A percentile compares a stretch with the other conserved stretches of the same genome.
Evolutionary conservation across 228 moss, liverwort and hornwort genomes (phyloP).

Genomic region (Sphagnum fallax): DNA sequence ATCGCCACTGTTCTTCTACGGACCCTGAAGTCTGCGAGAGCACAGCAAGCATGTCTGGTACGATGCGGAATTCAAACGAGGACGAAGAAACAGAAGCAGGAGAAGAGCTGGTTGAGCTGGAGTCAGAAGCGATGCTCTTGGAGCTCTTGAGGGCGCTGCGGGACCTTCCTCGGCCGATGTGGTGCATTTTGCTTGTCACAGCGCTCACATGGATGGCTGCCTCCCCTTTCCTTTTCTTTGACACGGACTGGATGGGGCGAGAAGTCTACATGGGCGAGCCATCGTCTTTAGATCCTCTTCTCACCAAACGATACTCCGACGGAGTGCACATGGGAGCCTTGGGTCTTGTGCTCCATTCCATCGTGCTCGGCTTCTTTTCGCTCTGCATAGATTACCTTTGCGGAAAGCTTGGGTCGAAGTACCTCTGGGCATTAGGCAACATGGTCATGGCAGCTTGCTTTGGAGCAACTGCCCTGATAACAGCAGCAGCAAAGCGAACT

Average conservation of each 20-base stretch:
- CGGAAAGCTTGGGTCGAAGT: conserved; percentile 64
- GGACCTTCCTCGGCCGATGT: conserved; percentile 76
- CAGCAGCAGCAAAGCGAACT: conserved; percentile 24
- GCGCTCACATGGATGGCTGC: conserved; percentile 72
- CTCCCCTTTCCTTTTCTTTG: conserved; percentile 80
- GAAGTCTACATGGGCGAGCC: conserved; percentile 79
- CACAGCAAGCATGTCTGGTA: conserved; percentile 1
- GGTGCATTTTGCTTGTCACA: conserved; percentile 71
- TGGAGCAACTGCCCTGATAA: conserved; percentile 52
- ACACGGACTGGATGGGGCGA: conserved; percentile 92
- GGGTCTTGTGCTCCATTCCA: conserved; percentile 75
- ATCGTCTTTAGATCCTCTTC: neutral
- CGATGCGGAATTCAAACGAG: conserved; percentile 34
- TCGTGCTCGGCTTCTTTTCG: conserved; percentile 67
- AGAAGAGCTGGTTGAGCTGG: conserved; percentile 54
- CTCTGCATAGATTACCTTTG: conserved; percentile 66
- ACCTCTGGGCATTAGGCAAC: conserved; percentile 72
- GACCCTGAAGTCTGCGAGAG: conserved; percentile 6
- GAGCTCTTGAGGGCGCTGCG: conserved; percentile 66
- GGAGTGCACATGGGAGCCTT: conserved; percentile 87
- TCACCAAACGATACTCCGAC: conserved; percentile 37
- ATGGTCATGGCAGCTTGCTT: conserved; percentile 64
- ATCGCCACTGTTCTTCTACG: conserved; percentile 44
- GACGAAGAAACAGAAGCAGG: conserved; percentile 41
- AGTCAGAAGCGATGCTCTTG: conserved; percentile 69